A percentile compares a stretch with the other conserved stretches of the same genome.
Evolutionary conservation across 441 rosid species (phyloP).

Genomic region (Sinapis alba): DNA sequence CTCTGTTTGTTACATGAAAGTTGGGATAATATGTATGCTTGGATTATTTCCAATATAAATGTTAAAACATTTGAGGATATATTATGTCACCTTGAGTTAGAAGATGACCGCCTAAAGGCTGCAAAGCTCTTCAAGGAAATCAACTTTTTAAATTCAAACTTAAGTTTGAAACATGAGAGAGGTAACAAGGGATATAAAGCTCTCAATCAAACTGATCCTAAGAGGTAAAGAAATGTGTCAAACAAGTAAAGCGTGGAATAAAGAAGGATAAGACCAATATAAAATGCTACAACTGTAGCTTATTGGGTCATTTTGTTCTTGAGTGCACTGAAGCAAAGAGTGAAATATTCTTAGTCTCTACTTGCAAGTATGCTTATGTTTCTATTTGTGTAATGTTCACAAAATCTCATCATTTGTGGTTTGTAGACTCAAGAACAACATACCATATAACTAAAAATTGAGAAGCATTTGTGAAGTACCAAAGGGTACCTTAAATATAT

Average conservation of each 20-base stretch:
- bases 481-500: neutral
- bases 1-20: neutral
- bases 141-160: neutral
- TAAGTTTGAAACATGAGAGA: neutral
- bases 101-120: neutral
- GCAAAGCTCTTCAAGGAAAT: neutral
- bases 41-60: neutral
- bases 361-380: too few species aligned
- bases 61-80: neutral
- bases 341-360: too few species aligned
- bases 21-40: neutral
- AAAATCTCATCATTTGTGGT: neutral
- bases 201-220: neutral
- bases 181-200: neutral
- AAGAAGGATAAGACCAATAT: too few species aligned
- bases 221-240: neutral
- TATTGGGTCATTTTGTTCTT: too few species aligned
- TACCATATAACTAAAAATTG: neutral
- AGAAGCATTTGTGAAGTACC: neutral
- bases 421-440: constrained; percentile 9
- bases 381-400: neutral
- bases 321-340: too few species aligned
- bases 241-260: neutral
- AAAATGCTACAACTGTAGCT: too few species aligned
- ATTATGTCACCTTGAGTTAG: neutral